phyloP scores from a whole-genome alignment of 2,329 filamentous ascomycete genomes.

The Nothopassalora personata region DNA sequence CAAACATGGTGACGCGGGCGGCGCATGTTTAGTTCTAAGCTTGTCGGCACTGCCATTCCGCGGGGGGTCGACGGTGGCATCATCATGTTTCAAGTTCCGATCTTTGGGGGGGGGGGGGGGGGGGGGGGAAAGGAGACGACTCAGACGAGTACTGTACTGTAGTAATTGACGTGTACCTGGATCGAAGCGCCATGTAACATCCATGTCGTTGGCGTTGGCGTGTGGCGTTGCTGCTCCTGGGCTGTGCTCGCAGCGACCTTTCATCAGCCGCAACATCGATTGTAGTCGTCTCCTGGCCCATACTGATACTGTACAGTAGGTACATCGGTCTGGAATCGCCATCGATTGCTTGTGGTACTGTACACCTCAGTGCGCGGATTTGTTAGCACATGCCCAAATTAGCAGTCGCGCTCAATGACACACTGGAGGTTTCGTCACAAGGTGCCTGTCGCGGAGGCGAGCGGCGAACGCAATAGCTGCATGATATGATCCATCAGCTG shows the following conservation, averaged over 20 bases:
- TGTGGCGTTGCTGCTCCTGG: not conserved
- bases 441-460: too few species aligned
- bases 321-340: not conserved
- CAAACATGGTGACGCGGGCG: conserved; percentile 2
- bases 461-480: too few species aligned
- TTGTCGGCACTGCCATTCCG: not conserved
- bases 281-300: not conserved
- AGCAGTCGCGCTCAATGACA: too few species aligned
- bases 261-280: not conserved
- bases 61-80: not conserved
- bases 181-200: not conserved
- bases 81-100: not conserved
- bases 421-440: too few species aligned
- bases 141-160: too few species aligned
- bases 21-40: not conserved
- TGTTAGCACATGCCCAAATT: too few species aligned
- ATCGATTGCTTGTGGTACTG: not conserved
- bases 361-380: too few species aligned
- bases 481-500: too few species aligned
- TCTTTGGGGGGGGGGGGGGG: too few species aligned
- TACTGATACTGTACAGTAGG: too few species aligned
- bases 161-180: not conserved
- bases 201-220: not conserved
- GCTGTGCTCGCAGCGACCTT: not conserved
- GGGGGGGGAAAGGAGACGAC: not conserved